These are phyloP conservation scores for Neurospora sp. DNA, from an alignment of 495 filamentous ascomycete species.

Conservation along the genomic window DNA sequence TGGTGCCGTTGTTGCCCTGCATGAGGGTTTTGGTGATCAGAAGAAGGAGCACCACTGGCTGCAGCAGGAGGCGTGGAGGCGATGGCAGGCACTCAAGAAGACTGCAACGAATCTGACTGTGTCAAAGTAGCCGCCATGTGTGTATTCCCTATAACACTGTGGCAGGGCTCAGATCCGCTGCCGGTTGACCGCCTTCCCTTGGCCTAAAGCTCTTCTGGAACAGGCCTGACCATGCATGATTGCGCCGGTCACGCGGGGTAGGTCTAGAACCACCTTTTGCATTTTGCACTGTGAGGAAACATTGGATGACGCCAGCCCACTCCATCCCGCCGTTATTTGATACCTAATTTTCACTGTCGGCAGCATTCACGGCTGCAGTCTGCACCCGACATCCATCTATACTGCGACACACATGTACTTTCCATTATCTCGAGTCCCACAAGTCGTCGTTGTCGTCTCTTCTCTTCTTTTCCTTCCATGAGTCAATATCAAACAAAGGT, in stretches of 20 bases:
- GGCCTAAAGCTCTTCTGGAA: not conserved
- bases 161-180: not conserved
- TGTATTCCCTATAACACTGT: not conserved
- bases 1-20: not conserved
- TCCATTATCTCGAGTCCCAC: not conserved
- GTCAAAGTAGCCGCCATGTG: not conserved
- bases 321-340: not conserved
- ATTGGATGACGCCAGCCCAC: not conserved
- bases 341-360: not conserved
- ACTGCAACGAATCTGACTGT: not conserved
- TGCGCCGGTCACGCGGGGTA: not conserved
- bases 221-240: not conserved
- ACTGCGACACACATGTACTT: not conserved
- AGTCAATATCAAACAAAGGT: not conserved
- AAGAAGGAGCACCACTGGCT: not conserved
- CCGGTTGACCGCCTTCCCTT: not conserved
- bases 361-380: not conserved
- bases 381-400: not conserved
- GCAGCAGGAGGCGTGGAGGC: not conserved
- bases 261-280: not conserved
- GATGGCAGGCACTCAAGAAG: not conserved
- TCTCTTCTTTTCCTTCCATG: not conserved
- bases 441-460: not conserved
- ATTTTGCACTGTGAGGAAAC: not conserved
- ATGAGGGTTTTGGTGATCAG: not conserved